These are phyloP conservation scores for Dothideomycetidae sp. DNA, from an alignment of 2,329 filamentous ascomycete species.

Conservation along the genomic window DNA sequence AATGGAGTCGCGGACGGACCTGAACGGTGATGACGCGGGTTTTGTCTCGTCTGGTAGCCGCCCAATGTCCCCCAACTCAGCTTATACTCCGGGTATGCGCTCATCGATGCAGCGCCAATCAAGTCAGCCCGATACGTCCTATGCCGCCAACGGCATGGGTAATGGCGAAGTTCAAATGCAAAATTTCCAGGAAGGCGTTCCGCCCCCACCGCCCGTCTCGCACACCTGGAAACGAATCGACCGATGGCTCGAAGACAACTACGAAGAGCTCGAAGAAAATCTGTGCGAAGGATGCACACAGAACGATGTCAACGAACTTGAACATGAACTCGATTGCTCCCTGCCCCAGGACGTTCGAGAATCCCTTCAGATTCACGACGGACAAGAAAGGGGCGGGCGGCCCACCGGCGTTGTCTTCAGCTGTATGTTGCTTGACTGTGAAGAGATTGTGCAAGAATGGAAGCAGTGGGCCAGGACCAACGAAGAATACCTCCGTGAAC, in stretches of 20 bases:
- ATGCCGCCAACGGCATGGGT: conserved; percentile 50
- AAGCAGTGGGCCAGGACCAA: conserved; percentile 92
- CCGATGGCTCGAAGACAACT: conserved; percentile 85
- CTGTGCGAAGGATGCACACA: conserved; percentile 79
- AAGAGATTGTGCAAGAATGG: conserved; percentile 97
- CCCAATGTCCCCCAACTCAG: conserved; percentile 54
- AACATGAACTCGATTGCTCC: conserved; percentile 89
- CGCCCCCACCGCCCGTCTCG: conserved; percentile 70
- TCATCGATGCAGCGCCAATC: conserved; percentile 50
- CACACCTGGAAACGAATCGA: conserved; percentile 96
- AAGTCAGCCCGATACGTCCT: conserved; percentile 33
- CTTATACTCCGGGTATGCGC: conserved; percentile 82
- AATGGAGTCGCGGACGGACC: conserved; percentile 73
- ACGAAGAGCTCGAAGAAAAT: conserved; percentile 86
- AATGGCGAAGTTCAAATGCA: conserved; percentile 90
- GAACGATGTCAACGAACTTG: conserved; percentile 93
- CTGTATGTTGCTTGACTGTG: conserved; percentile 90
- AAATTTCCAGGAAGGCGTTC: conserved; percentile 79
- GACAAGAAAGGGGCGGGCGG: conserved; percentile 84
- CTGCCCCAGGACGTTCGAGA: conserved; percentile 88
- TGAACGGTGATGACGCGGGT: conserved; percentile 50
- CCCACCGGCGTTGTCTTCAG: conserved; percentile 90
- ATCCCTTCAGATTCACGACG: conserved; percentile 80
- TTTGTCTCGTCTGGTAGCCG: conserved; percentile 61
- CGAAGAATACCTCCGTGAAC: conserved; percentile 55